phyloP scores from a whole-genome alignment of 768 basidiomycete genomes.

The Psilocybe subaeruginosa region DNA sequence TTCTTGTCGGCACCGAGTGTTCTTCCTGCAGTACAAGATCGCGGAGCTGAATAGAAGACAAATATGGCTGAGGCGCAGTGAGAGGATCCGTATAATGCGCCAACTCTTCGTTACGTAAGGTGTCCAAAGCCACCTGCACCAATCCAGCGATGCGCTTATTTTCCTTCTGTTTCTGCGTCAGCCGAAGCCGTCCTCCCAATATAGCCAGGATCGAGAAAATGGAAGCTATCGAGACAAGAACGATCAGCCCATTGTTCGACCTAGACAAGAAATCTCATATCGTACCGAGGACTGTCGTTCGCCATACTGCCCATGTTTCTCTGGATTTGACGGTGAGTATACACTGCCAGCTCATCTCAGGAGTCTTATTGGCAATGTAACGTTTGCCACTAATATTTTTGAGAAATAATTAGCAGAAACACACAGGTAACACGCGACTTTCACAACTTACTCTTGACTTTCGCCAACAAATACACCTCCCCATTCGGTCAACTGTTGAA shows the following conservation, averaged over 20 bases:
- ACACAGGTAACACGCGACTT: slow-evolving; percentile 11
- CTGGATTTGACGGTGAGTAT: slow-evolving; percentile 65
- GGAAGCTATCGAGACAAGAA: slow-evolving; percentile 29
- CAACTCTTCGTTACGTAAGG: slow-evolving; percentile 81
- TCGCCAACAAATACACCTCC: slow-evolving; percentile 71
- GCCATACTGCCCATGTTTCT: slow-evolving; percentile 72
- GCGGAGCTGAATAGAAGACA: slow-evolving; percentile 86
- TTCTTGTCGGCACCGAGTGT: slow-evolving; percentile 68
- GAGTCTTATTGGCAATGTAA: slow-evolving; percentile 75
- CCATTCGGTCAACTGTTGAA: slow-evolving; percentile 76
- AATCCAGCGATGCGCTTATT: slow-evolving; percentile 68
- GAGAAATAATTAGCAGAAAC: slow-evolving; percentile 15
- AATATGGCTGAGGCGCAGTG: slow-evolving; percentile 69
- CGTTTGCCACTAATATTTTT: slow-evolving; percentile 57
- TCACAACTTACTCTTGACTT: slow-evolving; percentile 59
- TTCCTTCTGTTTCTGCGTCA: slow-evolving; percentile 59
- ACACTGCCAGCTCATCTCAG: slow-evolving; percentile 70
- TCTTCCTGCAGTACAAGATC: slow-evolving; percentile 85
- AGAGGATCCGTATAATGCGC: slow-evolving; percentile 84
- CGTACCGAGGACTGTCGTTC: slow-evolving; percentile 63
- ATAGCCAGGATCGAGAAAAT: slow-evolving; percentile 31
- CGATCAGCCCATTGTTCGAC: neutral
- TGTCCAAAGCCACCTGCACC: slow-evolving; percentile 79
- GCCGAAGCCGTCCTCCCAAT: slow-evolving; percentile 39
- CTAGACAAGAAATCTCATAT: slow-evolving; percentile 14